Base-by-base conservation (phyloP, 352 stramenopile genomes). In the Thalassiosira exigua region DNA sequence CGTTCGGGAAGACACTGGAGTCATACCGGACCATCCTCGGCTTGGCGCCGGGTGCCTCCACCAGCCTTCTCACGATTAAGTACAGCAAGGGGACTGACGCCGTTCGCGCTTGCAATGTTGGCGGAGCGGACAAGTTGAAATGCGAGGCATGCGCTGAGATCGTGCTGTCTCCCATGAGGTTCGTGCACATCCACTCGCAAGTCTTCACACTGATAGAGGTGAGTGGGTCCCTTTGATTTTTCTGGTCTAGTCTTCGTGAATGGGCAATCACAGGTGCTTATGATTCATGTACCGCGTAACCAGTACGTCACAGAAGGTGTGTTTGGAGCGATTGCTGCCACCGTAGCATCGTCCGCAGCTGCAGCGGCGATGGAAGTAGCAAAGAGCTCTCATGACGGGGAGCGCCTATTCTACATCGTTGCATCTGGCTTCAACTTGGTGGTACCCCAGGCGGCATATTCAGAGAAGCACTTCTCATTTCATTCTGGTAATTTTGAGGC, bases 121-220 rank as follows among this genome's bases (percentile, higher is more conserved):
- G 70, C 32, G 74, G 79, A n/a, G 48, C 66, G 30, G 71, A 89
- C 54, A 84, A 87, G 58, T 53, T 53, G 33, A 44, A 84, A 44
- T 85, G 78, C 46, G 83, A 92, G 58, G 79, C 84, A 7, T 91
- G 75, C 67, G 86, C 79, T 56, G 52, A 85, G 56, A 82, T 94
- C 33, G 66, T 76, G 3, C 60, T 94, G 1, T 93, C 85, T 42
- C 88, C 88, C 2, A 92, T 94, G 80, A 69, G 84, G 30, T 89
- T 92, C 70, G 82, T 91, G 3, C 86, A 91, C 64, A 83, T 94
- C 17, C 90, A 94, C 51, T 69, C 72, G 33, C 86, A 93, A 62
- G 73, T 93, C 9, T 83, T 94, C 57, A 87, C 87, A 26, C 69
- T 94, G 0, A 79, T 88, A 32, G 84, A 92, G 36, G 36, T 44